phyloP scores from a whole-genome alignment of 805 yeast genomes.

The Spathaspora sp. region DNA sequence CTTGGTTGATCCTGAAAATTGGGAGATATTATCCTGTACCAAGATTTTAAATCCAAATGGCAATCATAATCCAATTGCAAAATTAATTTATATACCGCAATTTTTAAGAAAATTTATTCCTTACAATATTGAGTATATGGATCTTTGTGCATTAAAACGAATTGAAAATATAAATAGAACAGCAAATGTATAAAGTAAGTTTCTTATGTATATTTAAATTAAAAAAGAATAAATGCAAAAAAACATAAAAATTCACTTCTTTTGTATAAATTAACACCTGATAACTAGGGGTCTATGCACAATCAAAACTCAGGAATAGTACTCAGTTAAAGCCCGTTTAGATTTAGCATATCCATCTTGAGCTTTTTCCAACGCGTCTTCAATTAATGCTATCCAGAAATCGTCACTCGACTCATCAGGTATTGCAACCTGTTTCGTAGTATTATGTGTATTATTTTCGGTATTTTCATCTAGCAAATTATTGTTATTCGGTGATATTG shows the following conservation, averaged over 20 bases:
- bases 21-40: constrained; percentile 49
- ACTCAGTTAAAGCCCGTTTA: constrained; percentile 48
- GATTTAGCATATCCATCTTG: constrained; percentile 49
- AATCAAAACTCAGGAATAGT: constrained; percentile 28
- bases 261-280: not conserved
- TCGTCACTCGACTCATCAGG: constrained; percentile 22
- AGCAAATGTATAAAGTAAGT: not conserved
- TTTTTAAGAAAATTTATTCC: constrained; percentile 19
- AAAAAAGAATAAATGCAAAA: not conserved
- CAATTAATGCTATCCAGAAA: constrained; percentile 42
- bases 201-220: not conserved
- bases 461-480: not conserved
- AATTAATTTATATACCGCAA: constrained; percentile 50
- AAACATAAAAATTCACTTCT: not conserved
- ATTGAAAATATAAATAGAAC: not conserved
- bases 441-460: not conserved
- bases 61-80: constrained; percentile 50
- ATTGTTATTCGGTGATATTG: not conserved
- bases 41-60: constrained; percentile 52
- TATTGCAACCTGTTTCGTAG: not conserved
- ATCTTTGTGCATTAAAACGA: constrained; percentile 44
- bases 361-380: constrained; percentile 52
- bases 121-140: constrained; percentile 40
- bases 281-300: no score
- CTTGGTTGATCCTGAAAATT: constrained; percentile 15